Percentiles rank a stretch among this genome's conserved stretches.
phyloP scores from a whole-genome alignment of 2,329 filamentous ascomycete species.

The Fonsecaea multimorphosa region DNA sequence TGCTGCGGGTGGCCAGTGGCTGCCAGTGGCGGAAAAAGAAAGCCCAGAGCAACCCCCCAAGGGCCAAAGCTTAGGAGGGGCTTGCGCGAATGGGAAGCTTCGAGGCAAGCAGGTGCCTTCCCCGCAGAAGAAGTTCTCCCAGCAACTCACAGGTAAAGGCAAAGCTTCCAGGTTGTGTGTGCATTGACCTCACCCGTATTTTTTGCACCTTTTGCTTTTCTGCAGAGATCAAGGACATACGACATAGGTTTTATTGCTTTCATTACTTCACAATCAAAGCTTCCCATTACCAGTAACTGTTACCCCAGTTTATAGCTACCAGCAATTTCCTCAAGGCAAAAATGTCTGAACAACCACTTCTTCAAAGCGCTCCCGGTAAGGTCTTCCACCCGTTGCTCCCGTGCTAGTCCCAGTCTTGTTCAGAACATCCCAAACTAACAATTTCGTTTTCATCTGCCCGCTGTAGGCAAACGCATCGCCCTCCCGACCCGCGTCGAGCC shows the following conservation, averaged over 20 bases:
- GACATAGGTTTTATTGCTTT: neutral
- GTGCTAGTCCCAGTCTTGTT: neutral
- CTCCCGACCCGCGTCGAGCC: conserved; percentile 97
- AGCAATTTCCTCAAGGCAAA: no score
- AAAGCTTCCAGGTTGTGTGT: no score
- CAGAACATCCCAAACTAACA: conserved; percentile 15
- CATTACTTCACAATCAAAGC: neutral
- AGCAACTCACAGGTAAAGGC: neutral
- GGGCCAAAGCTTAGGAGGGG: conserved; percentile 5
- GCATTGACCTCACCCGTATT: no score
- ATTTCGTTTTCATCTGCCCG: conserved; percentile 4
- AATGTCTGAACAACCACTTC: conserved; percentile 94
- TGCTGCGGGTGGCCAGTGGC: neutral
- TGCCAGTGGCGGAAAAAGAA: neutral
- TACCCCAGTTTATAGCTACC: conserved; percentile 17
- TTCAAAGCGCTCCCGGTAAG: conserved; percentile 89
- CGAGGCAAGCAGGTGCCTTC: conserved; percentile 9
- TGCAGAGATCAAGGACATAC: neutral
- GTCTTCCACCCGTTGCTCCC: no score
- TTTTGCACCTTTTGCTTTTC: neutral
- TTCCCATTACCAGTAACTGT: neutral
- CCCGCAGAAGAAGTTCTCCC: conserved; percentile 3
- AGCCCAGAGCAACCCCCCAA: neutral
- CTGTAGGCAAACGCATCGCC: conserved; percentile 91
- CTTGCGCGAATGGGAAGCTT: conserved; percentile 11